These are phyloP conservation scores for Suillus sp. DNA, from an alignment of 768 basidiomycete genomes.

Conservation along the genomic window DNA sequence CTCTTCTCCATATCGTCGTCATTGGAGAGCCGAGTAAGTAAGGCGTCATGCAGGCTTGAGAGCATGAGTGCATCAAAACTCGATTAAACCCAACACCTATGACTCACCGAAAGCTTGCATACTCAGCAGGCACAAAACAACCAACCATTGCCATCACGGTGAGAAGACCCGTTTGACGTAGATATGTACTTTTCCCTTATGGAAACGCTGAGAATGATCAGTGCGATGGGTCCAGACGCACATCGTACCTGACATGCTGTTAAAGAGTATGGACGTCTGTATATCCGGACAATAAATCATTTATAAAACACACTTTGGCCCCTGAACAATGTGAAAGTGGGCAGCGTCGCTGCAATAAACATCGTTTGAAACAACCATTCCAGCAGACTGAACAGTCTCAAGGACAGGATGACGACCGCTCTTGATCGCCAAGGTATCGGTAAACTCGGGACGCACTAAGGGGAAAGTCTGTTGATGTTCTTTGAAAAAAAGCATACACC, in stretches of 20 bases:
- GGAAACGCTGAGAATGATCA: neutral
- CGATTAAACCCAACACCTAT: too few relatives aligned
- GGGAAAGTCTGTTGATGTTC: neutral
- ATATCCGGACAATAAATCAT: neutral
- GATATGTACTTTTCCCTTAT: slow-evolving; percentile 88
- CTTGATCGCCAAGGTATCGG: slow-evolving; percentile 87
- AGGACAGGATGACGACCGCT: slow-evolving; percentile 87
- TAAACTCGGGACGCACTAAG: slow-evolving; percentile 88
- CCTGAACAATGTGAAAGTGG: slow-evolving; percentile 89
- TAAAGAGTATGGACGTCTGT: neutral
- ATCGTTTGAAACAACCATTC: slow-evolving; percentile 84
- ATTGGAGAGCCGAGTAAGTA: slow-evolving; percentile 88
- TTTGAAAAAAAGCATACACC: neutral
- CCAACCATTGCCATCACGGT: slow-evolving; percentile 88
- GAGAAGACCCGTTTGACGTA: slow-evolving; percentile 84
- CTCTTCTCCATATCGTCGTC: slow-evolving; percentile 91
- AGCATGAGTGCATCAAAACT: neutral
- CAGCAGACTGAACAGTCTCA: slow-evolving; percentile 68
- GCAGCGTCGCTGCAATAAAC: slow-evolving; percentile 84
- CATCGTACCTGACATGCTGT: slow-evolving; percentile 59
- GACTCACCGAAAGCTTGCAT: slow-evolving; percentile 79
- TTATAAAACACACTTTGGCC: slow-evolving; percentile 68
- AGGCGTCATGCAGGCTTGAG: slow-evolving; percentile 73
- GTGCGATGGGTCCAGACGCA: slow-evolving; percentile 17
- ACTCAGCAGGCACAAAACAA: slow-evolving; percentile 91